Conservation (phyloP, 1,284 basidiomycete species). For the Ganoderma meredithae region DNA sequence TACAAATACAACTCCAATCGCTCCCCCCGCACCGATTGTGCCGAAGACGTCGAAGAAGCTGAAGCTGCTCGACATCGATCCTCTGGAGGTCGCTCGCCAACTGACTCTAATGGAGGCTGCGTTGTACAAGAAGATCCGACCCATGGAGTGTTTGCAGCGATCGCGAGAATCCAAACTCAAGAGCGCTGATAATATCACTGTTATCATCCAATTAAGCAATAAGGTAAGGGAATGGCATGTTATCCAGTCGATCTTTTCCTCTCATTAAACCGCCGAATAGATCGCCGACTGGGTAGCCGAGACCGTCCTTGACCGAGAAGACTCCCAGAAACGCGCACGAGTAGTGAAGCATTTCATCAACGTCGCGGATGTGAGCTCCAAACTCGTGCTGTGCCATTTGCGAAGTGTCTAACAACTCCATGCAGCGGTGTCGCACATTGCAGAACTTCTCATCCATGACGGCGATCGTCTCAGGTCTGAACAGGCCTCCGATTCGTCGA, state of each 20-base stretch:
- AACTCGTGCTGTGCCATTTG: background rate
- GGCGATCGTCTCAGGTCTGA: conserved; percentile 94
- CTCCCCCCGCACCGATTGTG: conserved; percentile 79
- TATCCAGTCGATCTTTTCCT: background rate
- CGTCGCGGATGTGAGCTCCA: conserved; percentile 85
- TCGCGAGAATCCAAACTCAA: conserved; percentile 79
- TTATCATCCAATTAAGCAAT: conserved; percentile 93
- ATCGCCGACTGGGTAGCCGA: conserved; percentile 97
- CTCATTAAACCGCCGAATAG: conserved; percentile 43
- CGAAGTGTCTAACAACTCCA: background rate
- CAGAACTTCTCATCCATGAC: conserved; percentile 98
- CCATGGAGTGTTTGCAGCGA: conserved; percentile 90
- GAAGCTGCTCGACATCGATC: conserved; percentile 87
- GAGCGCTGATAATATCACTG: conserved; percentile 84
- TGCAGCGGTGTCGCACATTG: conserved; percentile 85
- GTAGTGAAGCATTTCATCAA: conserved; percentile 93
- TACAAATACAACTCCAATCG: conserved; percentile 43
- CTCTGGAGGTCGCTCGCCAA: conserved; percentile 94
- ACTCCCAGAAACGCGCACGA: conserved; percentile 83
- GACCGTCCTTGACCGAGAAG: conserved; percentile 84
- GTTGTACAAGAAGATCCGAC: conserved; percentile 88
- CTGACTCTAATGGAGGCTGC: conserved; percentile 92
- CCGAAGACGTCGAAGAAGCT: conserved; percentile 81
- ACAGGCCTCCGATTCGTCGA: conserved; percentile 92
- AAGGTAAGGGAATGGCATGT: conserved; percentile 57